A percentile compares a stretch with the other conserved stretches of the same genome.
phyloP scores from a whole-genome alignment of 2,329 filamentous ascomycete genomes.

The Albophoma yamanashiensis region DNA sequence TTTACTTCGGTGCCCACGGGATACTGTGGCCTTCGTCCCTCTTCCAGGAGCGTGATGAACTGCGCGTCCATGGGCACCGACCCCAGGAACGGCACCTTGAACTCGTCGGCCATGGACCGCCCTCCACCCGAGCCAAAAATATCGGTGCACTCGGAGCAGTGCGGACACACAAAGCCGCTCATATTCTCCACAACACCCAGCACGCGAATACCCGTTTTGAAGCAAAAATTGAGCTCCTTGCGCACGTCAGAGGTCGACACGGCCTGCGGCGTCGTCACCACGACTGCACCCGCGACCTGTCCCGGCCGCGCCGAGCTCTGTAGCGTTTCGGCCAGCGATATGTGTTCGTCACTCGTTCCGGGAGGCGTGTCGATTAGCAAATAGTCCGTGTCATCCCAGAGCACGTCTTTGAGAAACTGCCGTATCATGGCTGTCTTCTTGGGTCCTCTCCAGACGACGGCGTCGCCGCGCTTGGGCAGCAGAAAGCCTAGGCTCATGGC shows the following conservation, averaged over 20 bases:
- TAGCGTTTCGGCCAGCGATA: constrained; percentile 82
- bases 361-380: constrained; percentile 93
- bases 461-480: constrained; percentile 70
- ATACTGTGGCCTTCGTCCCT: constrained; percentile 52
- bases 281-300: constrained; percentile 75
- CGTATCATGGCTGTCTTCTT: constrained; percentile 99
- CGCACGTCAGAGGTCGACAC: constrained; percentile 88
- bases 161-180: constrained; percentile 78
- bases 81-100: constrained; percentile 73
- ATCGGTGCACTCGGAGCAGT: constrained; percentile 79
- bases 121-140: constrained; percentile 90
- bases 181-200: constrained; percentile 96
- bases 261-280: constrained; percentile 93
- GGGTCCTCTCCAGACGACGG: constrained; percentile 93
- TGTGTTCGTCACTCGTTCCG: constrained; percentile 94
- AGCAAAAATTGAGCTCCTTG: constrained; percentile 90
- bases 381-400: constrained; percentile 83
- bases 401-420: constrained; percentile 86
- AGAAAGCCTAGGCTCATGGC: constrained; percentile 95
- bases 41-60: constrained; percentile 81
- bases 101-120: constrained; percentile 78
- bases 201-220: constrained; percentile 67
- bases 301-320: constrained; percentile 50
- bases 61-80: constrained; percentile 86
- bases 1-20: constrained; percentile 55